These are phyloP conservation scores for Candida verbasci DNA, from an alignment of 805 yeast species.

Conservation along the genomic window DNA sequence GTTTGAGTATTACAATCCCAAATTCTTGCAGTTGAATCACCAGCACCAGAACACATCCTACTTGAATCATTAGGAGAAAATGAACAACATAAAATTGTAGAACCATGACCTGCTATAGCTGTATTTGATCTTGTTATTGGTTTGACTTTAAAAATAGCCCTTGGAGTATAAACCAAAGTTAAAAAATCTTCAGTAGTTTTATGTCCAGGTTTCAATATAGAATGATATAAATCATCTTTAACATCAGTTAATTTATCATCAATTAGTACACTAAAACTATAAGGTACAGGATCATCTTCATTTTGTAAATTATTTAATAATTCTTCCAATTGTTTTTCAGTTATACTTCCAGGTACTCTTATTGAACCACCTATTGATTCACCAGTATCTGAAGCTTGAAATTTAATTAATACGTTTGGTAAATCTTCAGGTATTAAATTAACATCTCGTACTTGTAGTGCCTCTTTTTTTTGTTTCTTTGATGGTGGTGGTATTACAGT, in stretches of 20 bases:
- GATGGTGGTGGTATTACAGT: conserved; percentile 92
- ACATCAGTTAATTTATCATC: conserved; percentile 60
- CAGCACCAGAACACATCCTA: conserved; percentile 90
- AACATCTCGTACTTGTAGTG: conserved; percentile 76
- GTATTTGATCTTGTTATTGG: conserved; percentile 89
- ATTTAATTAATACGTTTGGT: conserved; percentile 82
- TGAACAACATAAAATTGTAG: conserved; percentile 86
- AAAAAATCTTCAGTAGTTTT: conserved; percentile 90
- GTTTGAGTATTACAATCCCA: conserved; percentile 98
- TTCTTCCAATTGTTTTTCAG: conserved; percentile 83
- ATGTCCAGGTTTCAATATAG: conserved; percentile 80
- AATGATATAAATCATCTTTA: conserved; percentile 67
- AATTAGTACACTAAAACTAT: conserved; percentile 67
- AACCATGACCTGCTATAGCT: conserved; percentile 92
- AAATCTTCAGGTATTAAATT: conserved; percentile 70
- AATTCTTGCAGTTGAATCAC: conserved; percentile 90
- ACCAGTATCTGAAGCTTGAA: conserved; percentile 92
- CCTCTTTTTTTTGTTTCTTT: conserved; percentile 78
- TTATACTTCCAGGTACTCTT: conserved; percentile 86
- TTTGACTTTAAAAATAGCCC: conserved; percentile 89
- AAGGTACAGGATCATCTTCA: conserved; percentile 85
- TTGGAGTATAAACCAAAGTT: conserved; percentile 87
- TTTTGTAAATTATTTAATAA: conserved; percentile 76
- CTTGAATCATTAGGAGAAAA: conserved; percentile 89
- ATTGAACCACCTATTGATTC: conserved; percentile 77